Percentiles rank a stretch among this genome's conserved stretches.
Evolutionary conservation across 2,329 filamentous ascomycete genomes (phyloP).

Genomic region (Botrytis hyacinthi): DNA sequence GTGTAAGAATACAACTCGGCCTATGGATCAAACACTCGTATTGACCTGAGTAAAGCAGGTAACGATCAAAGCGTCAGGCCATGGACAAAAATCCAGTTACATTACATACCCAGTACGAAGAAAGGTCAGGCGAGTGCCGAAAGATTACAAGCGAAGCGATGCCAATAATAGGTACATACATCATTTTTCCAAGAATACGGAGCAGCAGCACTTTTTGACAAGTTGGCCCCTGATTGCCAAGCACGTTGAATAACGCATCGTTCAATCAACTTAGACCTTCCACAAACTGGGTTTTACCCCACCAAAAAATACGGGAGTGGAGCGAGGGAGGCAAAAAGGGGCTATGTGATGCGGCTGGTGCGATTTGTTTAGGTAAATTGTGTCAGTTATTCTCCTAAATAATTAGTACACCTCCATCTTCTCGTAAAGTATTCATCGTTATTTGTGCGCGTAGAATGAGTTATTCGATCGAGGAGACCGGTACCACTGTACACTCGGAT

Average conservation of each 20-base stretch:
- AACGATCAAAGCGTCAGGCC: neutral
- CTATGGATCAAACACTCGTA: neutral
- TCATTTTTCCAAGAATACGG: neutral
- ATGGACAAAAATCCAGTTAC: neutral
- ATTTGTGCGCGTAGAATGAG: neutral
- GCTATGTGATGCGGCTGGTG: neutral
- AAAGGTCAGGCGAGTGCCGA: neutral
- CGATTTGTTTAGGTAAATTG: neutral
- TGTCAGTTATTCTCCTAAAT: neutral
- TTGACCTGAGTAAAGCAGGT: neutral
- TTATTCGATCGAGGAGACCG: neutral
- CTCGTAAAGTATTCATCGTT: neutral
- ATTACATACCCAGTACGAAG: neutral
- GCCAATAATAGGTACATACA: neutral
- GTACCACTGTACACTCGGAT: neutral
- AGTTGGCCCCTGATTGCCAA: neutral
- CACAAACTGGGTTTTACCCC: neutral
- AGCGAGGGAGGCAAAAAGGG: constrained; percentile 7
- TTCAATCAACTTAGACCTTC: neutral
- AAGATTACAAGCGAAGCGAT: neutral
- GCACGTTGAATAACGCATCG: neutral
- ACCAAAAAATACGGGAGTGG: neutral
- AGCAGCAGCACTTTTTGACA: neutral
- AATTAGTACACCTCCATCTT: neutral
- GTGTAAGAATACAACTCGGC: neutral